Conservation (phyloP, 331 rosid genomes). For the Malus hybrid region DNA sequence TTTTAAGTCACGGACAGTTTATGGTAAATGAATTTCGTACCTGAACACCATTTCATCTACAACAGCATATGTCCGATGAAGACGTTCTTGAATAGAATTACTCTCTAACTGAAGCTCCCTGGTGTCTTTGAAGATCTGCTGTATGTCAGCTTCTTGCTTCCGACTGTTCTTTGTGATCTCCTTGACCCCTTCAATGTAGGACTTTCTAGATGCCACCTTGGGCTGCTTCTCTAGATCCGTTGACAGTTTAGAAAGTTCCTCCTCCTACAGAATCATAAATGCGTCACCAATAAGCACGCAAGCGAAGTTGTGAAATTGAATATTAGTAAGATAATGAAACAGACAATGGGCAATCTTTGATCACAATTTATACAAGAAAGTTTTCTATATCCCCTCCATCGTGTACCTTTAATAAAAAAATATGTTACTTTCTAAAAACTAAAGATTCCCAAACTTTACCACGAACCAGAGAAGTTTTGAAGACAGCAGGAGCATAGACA, state of each 20-base stretch:
- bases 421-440: too few relatives aligned
- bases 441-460: not conserved
- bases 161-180: constrained; percentile 77
- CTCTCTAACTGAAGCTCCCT: constrained; percentile 87
- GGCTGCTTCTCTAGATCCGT: constrained; percentile 54
- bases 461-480: not conserved
- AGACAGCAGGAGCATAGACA: not conserved
- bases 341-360: not conserved
- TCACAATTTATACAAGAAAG: not conserved
- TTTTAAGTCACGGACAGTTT: not conserved
- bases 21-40: constrained; percentile 20
- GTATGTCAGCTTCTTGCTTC: constrained; percentile 84
- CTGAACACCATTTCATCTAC: constrained; percentile 81
- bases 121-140: constrained; percentile 69
- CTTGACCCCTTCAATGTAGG: constrained; percentile 60
- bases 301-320: not conserved
- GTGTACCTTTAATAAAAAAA: too few relatives aligned
- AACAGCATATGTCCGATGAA: constrained; percentile 69
- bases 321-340: not conserved
- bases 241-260: constrained; percentile 52
- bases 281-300: constrained; percentile 8
- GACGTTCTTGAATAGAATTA: constrained; percentile 78
- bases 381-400: not conserved
- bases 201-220: constrained; percentile 56
- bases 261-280: constrained; percentile 34